These are phyloP conservation scores for Theobroma cacao DNA, from an alignment of 345 rosid species.

Conservation along the genomic window DNA sequence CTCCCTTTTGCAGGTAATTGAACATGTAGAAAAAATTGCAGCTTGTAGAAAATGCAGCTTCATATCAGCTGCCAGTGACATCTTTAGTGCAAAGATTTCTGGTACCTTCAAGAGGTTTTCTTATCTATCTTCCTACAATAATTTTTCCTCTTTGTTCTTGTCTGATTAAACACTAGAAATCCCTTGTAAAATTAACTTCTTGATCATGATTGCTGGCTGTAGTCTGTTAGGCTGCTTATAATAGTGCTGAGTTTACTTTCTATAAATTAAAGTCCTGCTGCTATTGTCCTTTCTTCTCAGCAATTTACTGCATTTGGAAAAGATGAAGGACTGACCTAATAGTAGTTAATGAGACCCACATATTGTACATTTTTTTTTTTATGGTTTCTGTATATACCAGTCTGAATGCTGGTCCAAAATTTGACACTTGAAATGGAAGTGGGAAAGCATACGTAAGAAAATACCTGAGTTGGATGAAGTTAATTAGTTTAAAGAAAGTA, in stretches of 20 bases:
- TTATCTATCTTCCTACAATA: slow-evolving; percentile 16
- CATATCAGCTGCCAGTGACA: slow-evolving; percentile 71
- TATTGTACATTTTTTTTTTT: not conserved
- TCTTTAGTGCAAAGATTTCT: slow-evolving; percentile 87
- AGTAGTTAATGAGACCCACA: not conserved
- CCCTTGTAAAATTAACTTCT: not conserved
- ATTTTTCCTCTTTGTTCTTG: not conserved
- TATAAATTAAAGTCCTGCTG: not conserved
- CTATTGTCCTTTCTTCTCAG: not conserved
- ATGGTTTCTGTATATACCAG: not conserved
- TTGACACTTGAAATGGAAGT: not conserved
- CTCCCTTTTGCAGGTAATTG: slow-evolving; percentile 48
- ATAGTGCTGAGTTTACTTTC: not conserved
- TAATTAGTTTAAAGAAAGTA: not conserved
- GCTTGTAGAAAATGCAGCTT: slow-evolving; percentile 72
- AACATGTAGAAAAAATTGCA: slow-evolving; percentile 75
- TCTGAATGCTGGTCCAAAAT: not conserved
- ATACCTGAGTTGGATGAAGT: not conserved
- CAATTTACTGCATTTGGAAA: not conserved
- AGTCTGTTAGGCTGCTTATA: not conserved
- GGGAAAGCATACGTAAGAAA: not conserved
- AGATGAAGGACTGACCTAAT: not conserved
- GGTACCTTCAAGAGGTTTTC: slow-evolving; percentile 94
- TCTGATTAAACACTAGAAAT: not conserved
- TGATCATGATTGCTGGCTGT: slow-evolving; percentile 2